phyloP scores from a whole-genome alignment of 768 basidiomycete genomes.

The Russula earlei region DNA sequence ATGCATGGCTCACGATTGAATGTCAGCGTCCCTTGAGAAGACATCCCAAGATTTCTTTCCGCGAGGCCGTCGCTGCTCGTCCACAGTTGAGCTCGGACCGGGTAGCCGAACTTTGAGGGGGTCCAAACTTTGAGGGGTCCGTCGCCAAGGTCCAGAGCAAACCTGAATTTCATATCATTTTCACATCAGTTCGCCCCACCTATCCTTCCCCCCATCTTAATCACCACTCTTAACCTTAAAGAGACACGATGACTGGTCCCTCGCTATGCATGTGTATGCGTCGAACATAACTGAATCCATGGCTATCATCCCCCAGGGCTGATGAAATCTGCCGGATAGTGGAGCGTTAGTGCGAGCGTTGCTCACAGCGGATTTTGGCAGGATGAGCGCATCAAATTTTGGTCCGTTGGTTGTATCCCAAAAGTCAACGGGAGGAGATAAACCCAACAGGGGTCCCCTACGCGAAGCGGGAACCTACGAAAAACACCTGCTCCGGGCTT shows the following conservation, averaged over 20 bases:
- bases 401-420: not conserved
- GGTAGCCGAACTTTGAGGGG: not conserved
- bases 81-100: constrained; percentile 1
- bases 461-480: not conserved
- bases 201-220: too few relatives aligned
- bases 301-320: too few relatives aligned
- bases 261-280: not conserved
- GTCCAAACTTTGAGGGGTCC: not conserved
- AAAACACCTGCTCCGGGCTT: not conserved
- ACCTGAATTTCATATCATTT: too few relatives aligned
- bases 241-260: not conserved
- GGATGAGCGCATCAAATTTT: not conserved
- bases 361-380: not conserved
- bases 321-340: not conserved
- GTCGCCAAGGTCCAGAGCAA: too few relatives aligned
- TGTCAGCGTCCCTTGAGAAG: constrained; percentile 21
- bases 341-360: not conserved
- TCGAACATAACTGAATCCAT: not conserved
- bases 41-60: constrained; percentile 1
- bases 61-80: not conserved
- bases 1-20: constrained; percentile 26
- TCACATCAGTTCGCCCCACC: too few relatives aligned
- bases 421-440: not conserved
- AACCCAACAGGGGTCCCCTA: not conserved
- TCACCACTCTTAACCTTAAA: not conserved